A percentile compares a stretch with the other conserved stretches of the same genome.
Evolutionary conservation across 257 asterid species (phyloP).

Genomic region (Solanum chaucha): DNA sequence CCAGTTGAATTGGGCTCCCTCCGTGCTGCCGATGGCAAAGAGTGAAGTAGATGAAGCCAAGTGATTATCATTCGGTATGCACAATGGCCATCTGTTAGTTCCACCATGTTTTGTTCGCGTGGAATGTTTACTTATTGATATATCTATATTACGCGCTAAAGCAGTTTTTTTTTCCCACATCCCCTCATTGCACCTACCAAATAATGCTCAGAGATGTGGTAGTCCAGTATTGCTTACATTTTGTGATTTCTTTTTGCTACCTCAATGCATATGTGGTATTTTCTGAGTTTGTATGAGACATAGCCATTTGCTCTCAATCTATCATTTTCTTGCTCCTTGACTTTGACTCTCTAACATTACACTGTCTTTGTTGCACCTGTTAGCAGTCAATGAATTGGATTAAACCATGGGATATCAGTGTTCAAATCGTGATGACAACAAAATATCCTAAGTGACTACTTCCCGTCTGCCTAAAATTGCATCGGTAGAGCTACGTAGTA

Average conservation of each 20-base stretch:
- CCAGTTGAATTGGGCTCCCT: slow-evolving; percentile 44
- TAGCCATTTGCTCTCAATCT: background rate
- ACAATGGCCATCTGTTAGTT: background rate
- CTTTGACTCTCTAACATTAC: background rate
- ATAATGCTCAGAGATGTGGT: background rate
- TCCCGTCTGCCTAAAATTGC: background rate
- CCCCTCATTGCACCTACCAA: background rate
- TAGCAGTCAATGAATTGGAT: background rate
- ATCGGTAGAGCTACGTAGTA: background rate
- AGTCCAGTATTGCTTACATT: background rate
- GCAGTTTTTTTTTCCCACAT: background rate
- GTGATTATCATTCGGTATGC: background rate
- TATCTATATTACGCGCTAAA: background rate
- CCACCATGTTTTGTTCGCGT: background rate
- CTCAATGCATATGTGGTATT: background rate
- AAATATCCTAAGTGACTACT: background rate
- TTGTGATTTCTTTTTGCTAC: background rate
- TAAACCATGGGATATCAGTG: background rate
- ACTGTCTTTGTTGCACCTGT: background rate
- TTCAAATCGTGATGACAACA: background rate
- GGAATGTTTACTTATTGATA: background rate
- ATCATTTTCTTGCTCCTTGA: background rate
- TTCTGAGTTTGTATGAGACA: background rate
- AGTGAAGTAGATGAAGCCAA: slow-evolving; percentile 6
- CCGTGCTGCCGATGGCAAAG: slow-evolving; percentile 44